phyloP scores from a whole-genome alignment of 2,329 filamentous ascomycete genomes.

The Sporothrix protearum region DNA sequence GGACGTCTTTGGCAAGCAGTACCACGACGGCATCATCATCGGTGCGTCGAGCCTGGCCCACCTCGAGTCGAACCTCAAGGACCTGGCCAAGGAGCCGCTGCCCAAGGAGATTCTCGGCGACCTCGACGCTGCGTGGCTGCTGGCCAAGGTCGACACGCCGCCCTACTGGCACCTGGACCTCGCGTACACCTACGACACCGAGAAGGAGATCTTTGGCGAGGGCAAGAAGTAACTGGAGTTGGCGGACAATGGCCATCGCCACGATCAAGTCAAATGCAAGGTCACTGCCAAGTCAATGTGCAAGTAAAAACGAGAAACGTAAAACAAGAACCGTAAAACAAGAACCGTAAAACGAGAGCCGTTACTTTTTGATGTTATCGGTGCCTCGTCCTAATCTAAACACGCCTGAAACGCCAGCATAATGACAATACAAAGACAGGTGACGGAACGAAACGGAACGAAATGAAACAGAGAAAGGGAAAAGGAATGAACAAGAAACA shows the following conservation, averaged over 20 bases:
- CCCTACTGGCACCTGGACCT: constrained; percentile 59
- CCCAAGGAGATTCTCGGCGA: constrained; percentile 71
- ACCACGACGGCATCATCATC: constrained; percentile 54
- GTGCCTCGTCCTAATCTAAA: constrained; percentile 17
- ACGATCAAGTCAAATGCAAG: background rate
- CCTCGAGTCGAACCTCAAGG: constrained; percentile 54
- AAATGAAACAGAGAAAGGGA: background rate
- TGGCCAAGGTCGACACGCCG: constrained; percentile 55
- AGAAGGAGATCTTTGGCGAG: constrained; percentile 54
- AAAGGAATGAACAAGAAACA: constrained; percentile 8
- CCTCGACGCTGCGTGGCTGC: constrained; percentile 71
- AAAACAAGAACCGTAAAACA: constrained; percentile 19
- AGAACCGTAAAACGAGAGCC: constrained; percentile 16
- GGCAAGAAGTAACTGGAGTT: constrained; percentile 45
- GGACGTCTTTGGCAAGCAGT: constrained; percentile 33
- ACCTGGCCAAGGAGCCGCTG: constrained; percentile 65
- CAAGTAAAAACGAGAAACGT: constrained; percentile 14
- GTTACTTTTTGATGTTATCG: constrained; percentile 16
- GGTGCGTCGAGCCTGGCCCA: constrained; percentile 57
- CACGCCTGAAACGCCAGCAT: constrained; percentile 19
- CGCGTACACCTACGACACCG: constrained; percentile 64
- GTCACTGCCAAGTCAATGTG: background rate
- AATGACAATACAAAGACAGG: constrained; percentile 8
- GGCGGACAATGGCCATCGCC: constrained; percentile 23
- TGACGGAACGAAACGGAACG: background rate